Percentiles rank a stretch among this genome's conserved stretches.
phyloP scores from a whole-genome alignment of 441 rosid genomes.

The Populus tomentosa region DNA sequence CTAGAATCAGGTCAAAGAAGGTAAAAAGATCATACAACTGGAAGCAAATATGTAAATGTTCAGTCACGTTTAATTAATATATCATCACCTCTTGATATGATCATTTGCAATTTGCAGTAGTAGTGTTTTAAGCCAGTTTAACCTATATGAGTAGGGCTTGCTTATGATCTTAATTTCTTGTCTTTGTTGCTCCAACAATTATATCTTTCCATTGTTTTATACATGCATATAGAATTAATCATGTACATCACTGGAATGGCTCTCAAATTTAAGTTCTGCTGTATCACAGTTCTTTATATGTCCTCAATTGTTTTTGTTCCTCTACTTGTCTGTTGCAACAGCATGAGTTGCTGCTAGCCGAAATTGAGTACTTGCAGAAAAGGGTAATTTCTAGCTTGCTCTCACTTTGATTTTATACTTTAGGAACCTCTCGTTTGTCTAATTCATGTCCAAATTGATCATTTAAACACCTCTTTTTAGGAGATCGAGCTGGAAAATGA shows the following conservation, averaged over 20 bases:
- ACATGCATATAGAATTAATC: not conserved
- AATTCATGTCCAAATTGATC: not conserved
- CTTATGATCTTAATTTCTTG: not conserved
- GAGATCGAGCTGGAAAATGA: constrained; percentile 91
- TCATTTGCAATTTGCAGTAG: not conserved
- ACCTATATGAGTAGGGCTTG: not conserved
- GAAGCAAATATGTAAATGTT: not conserved
- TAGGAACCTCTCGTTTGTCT: not conserved
- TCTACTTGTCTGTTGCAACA: constrained; percentile 30
- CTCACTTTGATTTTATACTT: not conserved
- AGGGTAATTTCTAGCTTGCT: constrained; percentile 45
- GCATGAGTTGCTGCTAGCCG: constrained; percentile 94
- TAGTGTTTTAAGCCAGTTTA: not conserved
- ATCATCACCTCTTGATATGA: not conserved
- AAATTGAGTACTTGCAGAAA: constrained; percentile 85
- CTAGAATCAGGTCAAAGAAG: constrained; percentile 94
- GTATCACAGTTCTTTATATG: not conserved
- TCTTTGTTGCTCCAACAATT: not conserved
- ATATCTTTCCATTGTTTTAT: not conserved
- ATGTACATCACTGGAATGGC: too few species aligned
- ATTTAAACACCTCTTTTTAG: constrained; percentile 23
- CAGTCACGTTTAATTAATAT: not conserved
- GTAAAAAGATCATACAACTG: constrained; percentile 24
- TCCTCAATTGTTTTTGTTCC: constrained; percentile 3
- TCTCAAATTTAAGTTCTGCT: too few species aligned